Evolutionary conservation across 106 monocot species (phyloP).

Genomic region (Dendrobium huoshanense): DNA sequence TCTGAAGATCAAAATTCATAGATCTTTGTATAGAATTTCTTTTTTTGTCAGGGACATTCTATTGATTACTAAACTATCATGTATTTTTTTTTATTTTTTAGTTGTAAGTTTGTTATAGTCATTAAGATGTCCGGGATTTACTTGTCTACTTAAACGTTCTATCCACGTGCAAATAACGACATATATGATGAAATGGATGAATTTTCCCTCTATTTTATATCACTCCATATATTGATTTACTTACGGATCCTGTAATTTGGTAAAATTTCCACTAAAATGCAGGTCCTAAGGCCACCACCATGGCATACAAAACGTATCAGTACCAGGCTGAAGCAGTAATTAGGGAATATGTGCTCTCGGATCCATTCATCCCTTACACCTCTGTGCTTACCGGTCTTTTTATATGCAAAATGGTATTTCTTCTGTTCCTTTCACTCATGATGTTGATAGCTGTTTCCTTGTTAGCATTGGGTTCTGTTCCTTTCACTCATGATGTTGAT

Average conservation of each 20-base stretch:
- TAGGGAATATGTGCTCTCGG: constrained; percentile 15
- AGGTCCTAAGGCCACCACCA: neutral
- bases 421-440: neutral
- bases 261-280: neutral
- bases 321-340: constrained; percentile 15
- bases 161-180: neutral
- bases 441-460: neutral
- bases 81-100: neutral
- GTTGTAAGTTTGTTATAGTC: neutral
- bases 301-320: constrained; percentile 6
- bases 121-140: neutral
- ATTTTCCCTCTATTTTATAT: neutral
- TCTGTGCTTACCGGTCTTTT: constrained; percentile 13
- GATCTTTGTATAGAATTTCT: neutral
- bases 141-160: neutral
- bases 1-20: neutral
- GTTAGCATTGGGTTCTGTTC: neutral
- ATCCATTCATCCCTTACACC: constrained; percentile 15
- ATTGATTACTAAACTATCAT: neutral
- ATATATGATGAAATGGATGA: neutral
- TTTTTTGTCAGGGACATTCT: neutral
- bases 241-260: neutral
- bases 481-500: neutral
- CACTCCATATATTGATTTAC: neutral
- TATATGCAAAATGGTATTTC: constrained; percentile 19